Base-by-base conservation (phyloP, 2,329 filamentous ascomycete species). In the Aspergillus sp. region DNA sequence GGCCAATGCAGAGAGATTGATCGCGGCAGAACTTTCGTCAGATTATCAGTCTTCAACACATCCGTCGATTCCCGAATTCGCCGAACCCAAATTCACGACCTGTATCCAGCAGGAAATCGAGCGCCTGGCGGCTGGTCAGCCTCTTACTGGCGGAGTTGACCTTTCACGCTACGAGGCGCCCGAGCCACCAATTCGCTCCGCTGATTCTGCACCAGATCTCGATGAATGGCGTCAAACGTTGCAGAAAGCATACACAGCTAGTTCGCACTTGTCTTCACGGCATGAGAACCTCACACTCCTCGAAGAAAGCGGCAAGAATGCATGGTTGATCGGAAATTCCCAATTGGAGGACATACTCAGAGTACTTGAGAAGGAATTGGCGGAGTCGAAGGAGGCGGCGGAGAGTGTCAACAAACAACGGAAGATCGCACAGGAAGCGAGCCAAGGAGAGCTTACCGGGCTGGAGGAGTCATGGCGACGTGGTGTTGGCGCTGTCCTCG, bases 291-390 rank as follows among this genome's bases (percentile, higher is more conserved):
- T 96, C 17, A 78, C 81, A 1, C 81, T 96, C n/a, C 84, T 96
- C 19, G 90, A 95, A 67, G 82, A 82, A 51, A 88, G 88, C 74
- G 95, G 93, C 64, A 91, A 91, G 77, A 96, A 96, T 73, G 89
- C 91, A 9, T 98, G 95, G 93, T 81, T 99, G 55, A 83, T 96
- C 8, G 86, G 86, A 6, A 99, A 99, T 74, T 85, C 88, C 66
- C 86, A 90, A 64, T 75, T 92, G 19, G 93, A 97, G 76, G 84
- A 85, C 44, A 83, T 91, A 43, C 75, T 96, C 52, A 82, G 82
- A 51, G 74, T 74, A 12, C 69, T 96, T 25, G 93, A 98, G 80
- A 80, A 81, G 45, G 91, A 96, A 67, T 80, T 98, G 50, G 87
- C 86, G 14, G 82, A 80, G 40, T 78, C 84, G 19, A 88, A 87